Evolutionary conservation across 805 yeast species (phyloP), one percentile per base, ranked within the genome.

Genomic region (Metschnikowia kunwiensis): DNA sequence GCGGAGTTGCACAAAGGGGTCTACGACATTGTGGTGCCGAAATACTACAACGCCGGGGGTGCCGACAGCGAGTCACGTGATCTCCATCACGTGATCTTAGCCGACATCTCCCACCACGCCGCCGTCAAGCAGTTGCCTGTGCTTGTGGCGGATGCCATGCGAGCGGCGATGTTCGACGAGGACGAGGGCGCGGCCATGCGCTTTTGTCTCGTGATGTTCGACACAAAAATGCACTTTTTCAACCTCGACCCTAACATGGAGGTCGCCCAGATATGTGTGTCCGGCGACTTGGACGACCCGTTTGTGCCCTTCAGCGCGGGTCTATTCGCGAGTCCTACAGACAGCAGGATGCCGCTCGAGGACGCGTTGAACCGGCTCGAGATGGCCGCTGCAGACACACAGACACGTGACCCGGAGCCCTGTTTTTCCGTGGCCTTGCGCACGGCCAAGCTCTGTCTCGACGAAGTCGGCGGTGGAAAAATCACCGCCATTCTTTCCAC

Each of bases 1-100:
- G 89, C 95, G 0, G 97, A 91, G 53, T 67, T 91, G 32, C 77
- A 74, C 43, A 73, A 68, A 29, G 97, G 97, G 11, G 85, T 88
- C 9, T 88, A 86, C 44, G 99, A 93, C 50, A 75, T 86, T 43
- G 57, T 79, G 5, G 96, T 86, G 3, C 95, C 96, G 2, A 60
- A 68, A 11, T 77, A 74, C 28, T 91, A 86, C 58, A 80, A 85
- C 58, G 63, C 70, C 18, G 67, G 63, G 24, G 69, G 67, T n/a
- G 52, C 58, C 8, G 42, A 39, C 3, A 63, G 71, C 23, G 31
- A 31, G 4, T 34, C 54, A 1, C 24, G 35, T 6, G 77, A 82
- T 2, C 61, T 86, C 40, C 82, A 77, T 50, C 85, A 80, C 55
- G 74, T 87, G 16, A 86, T 86, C 50, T 68, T 82, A 49, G 68